Evolutionary conservation across 2,329 filamentous ascomycete genomes (phyloP), one percentile per base, ranked within the genome.

Genomic region (Lasiodiplodia hormozganensis): DNA sequence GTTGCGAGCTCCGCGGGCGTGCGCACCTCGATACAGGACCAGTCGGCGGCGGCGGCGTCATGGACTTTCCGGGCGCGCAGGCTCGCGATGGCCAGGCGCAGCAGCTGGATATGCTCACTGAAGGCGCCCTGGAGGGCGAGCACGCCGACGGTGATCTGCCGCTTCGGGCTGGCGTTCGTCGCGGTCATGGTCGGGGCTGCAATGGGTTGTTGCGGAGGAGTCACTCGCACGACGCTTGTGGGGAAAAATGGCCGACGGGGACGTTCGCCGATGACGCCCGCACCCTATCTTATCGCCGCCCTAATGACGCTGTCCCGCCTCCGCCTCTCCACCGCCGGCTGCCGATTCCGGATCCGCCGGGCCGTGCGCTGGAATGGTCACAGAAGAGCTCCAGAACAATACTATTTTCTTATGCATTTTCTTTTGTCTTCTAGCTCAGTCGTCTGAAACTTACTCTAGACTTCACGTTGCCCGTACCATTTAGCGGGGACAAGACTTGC

Each of bases 121-220:
- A 98, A 97, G 69, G 94, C 95, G 74, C 96, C 96, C 81, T 99
- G 96, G 21, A 99, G 87, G 72, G 96, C 89, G 47, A 90, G 84
- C 40, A 90, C 88, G 71, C 88, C 88, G 57, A 90, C 82, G 18
- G 85, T 88, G 68, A 88, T 28, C 14, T 58, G 54, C 28, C 65
- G 65, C 34, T 58, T 58, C 21, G 56, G 53, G 40, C 40, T 60
- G 54, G 65, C 56, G 43, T 56, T 34, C 23, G 65, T 60, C 21
- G 54, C 53, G 34, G 65, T 67, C 65, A 67, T 67, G 21, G 31
- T 40, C 52, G 62, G 53, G 25, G 53, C 38, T 16, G 47, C 47
- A 52, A 52, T 64, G 43, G 60, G 54, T 40, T 21, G 47, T 52
- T 16, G 60, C 16, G 60, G 40, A 52, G 60, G 60, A 64, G 60